Evolutionary conservation across 345 rosid genomes (phyloP), one percentile per base, ranked within the genome.

Genomic region (Litchi chinensis): DNA sequence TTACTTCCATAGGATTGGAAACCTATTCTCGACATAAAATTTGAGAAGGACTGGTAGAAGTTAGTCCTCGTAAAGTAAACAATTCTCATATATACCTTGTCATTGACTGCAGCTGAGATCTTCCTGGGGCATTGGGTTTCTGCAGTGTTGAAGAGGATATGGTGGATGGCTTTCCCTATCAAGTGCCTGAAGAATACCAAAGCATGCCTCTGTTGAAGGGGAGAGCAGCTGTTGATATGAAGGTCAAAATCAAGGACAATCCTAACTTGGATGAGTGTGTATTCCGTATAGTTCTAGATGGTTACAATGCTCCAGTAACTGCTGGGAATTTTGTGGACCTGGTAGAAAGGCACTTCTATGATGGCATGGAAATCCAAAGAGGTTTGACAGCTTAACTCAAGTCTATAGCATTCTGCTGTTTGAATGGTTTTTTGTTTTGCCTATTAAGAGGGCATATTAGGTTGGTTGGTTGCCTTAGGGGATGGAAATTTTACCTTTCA

Each of bases 71-170:
- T 76, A 81, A 86, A 88, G 83, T 78, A 87, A 83, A 50, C 75
- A 69, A 77, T 84, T 81, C 96, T 92, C 96, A 92, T 92, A 86
- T 81, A 88, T 79, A 92, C 85, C 84, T 91, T 91, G 93, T 89
- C 88, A 96, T 89, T 92, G 93, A 96, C 97, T 96, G 97, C 99
- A 96, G 99, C 98, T 95, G 99, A 96, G 98, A 96, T 96, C 91
- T 92, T 95, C 94, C 91, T 96, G 93, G 99, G 93, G 99, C 95
- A 93, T 95, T 95, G 92, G 90, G 77, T 94, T 93, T 92, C 95
- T 93, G 98, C 98, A 94, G 99, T 93, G 97, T 96, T 88, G 99
- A 96, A 91, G 99, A 96, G 97, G 99, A 94, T 75, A 96, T 96
- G 98, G 91, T 96, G 68, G 96, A 91, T 80, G 94, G 91, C 89